Conservation (phyloP, 441 rosid genomes). For the Raphanus hybrid region DNA sequence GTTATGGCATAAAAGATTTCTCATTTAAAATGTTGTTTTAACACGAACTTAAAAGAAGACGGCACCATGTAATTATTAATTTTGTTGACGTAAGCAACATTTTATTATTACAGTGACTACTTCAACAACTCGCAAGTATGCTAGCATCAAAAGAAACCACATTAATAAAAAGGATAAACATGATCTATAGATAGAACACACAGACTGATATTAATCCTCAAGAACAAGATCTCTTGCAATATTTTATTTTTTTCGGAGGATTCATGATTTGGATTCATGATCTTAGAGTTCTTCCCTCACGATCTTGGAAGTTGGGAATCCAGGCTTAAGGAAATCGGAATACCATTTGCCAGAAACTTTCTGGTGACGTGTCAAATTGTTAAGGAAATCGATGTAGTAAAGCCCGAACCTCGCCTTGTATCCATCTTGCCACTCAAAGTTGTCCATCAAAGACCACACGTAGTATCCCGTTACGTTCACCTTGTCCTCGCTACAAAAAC, state of each 20-base stretch:
- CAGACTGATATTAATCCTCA: not conserved
- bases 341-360: conserved; percentile 42
- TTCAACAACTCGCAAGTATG: conserved; percentile 9
- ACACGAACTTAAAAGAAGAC: no score
- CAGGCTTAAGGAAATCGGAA: conserved; percentile 31
- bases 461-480: conserved; percentile 43
- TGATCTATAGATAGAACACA: not conserved
- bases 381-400: conserved; percentile 38
- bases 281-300: conserved; percentile 37
- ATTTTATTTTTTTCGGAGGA: not conserved
- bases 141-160: not conserved
- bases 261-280: conserved; percentile 6
- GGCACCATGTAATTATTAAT: no score
- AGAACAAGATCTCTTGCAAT: conserved; percentile 7
- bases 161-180: not conserved
- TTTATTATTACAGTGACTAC: not conserved
- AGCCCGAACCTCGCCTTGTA: conserved; percentile 46
- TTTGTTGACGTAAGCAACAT: not conserved
- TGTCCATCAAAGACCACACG: conserved; percentile 49
- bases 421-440: conserved; percentile 46
- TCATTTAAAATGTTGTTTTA: no score
- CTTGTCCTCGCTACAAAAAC: conserved; percentile 29
- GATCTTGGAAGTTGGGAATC: conserved; percentile 16
- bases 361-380: conserved; percentile 41
- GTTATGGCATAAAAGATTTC: no score